Base-by-base conservation (phyloP, 331 rosid species). In the Rosa hybrid region DNA sequence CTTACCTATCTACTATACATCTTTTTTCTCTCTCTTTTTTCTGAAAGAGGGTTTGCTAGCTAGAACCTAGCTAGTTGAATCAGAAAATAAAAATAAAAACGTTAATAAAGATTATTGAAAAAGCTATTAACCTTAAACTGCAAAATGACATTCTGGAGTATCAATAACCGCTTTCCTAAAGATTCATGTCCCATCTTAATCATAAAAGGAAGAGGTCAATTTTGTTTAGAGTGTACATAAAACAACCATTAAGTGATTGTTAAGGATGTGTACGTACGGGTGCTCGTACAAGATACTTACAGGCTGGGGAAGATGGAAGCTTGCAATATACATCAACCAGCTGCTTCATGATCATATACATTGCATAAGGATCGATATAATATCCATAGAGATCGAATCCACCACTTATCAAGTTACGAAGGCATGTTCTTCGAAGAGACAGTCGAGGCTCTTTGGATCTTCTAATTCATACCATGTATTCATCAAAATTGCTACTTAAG, bases 381-480 rank as follows among this genome's bases (percentile, higher is more conserved):
- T 54, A 7, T 54, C 60, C 23, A 56, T 8, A 2, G 14, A 57
- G 60, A 27, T 27, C 30, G 30, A 57, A 44, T 48, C 41, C 4
- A 17, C 48, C 51, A 45, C 18, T 49, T 12, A 14, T 20, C 11
- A n/a, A 82, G 54, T 57, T 44, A 56, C 27, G 39, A 81, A 45
- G 60, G 79, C 70, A 75, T 81, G 49, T 81, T 75, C 84, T 69
- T 74, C 63, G 50, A 81, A 74, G 71, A 53, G n/a, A 65, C 76
- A 41, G 3, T 65, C 56, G 34, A 57, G 25, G 34, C 54, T 23
- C 54, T 7, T 63, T 63, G 57, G n/a, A 41, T 54, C 34, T 76
- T 49, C 44, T 45, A 56, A 41, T 14, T 70, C 54, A 11, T 70
- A 44, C 38, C 27, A 18, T 41, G 21, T 46, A 41, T 25, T 18